These are phyloP conservation scores for Buddleja alternifolia DNA, from an alignment of 257 asterid species.

Conservation along the genomic window DNA sequence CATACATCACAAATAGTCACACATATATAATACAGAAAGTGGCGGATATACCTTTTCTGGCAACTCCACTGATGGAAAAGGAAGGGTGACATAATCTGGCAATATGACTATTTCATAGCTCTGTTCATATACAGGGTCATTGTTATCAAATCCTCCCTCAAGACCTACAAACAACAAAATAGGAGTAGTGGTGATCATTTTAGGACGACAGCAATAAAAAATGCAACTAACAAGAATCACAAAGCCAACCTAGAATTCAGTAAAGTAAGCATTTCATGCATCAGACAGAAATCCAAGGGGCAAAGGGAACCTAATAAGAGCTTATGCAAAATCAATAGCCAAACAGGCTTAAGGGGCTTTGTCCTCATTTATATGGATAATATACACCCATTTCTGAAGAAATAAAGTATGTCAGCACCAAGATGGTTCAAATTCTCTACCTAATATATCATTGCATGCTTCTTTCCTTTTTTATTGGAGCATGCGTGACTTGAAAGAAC, in stretches of 20 bases:
- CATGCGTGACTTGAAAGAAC: neutral
- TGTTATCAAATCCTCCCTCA: slow-evolving; percentile 90
- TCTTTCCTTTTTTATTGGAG: neutral
- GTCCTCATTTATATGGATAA: neutral
- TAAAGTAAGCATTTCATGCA: slow-evolving; percentile 16
- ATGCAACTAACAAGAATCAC: slow-evolving; percentile 12
- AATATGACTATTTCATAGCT: slow-evolving; percentile 69
- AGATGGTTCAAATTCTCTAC: neutral
- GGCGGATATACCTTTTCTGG: slow-evolving; percentile 78
- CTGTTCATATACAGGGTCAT: slow-evolving; percentile 75
- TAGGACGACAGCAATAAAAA: neutral
- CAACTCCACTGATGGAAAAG: slow-evolving; percentile 94
- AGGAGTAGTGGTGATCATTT: neutral
- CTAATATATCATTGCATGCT: neutral
- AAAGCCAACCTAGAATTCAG: neutral
- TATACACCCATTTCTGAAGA: slow-evolving; percentile 9
- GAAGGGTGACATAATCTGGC: slow-evolving; percentile 78
- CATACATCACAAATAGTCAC: slow-evolving; percentile 5
- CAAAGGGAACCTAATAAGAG: neutral
- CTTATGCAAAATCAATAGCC: neutral
- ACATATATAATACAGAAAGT: slow-evolving; percentile 4
- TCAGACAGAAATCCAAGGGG: slow-evolving; percentile 4
- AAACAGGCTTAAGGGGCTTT: slow-evolving; percentile 6
- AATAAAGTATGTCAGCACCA: neutral
- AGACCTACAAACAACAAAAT: slow-evolving; percentile 55